These are phyloP conservation scores for Naganishia onofrii DNA, from an alignment of 768 basidiomycete genomes.

Conservation along the genomic window DNA sequence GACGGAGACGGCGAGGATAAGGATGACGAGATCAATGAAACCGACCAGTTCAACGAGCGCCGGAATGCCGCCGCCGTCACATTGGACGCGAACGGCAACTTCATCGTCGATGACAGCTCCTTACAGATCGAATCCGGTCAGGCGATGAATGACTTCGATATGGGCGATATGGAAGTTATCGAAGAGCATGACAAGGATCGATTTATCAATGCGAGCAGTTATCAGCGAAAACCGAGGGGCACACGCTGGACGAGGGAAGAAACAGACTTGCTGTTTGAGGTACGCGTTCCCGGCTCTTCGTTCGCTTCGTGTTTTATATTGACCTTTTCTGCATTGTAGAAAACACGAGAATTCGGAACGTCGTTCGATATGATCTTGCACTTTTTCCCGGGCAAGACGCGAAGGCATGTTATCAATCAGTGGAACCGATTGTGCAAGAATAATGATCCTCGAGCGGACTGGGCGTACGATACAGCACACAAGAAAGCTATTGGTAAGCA, in stretches of 20 bases:
- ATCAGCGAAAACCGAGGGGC: conserved; percentile 25
- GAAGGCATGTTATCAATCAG: conserved; percentile 23
- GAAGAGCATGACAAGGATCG: conserved; percentile 22
- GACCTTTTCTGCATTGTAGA: neutral
- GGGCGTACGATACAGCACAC: conserved; percentile 13
- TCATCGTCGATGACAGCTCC: neutral
- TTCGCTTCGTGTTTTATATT: neutral
- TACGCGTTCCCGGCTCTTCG: neutral
- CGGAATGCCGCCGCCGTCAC: neutral
- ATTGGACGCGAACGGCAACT: conserved; percentile 4
- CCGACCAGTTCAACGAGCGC: neutral
- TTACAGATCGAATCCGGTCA: conserved; percentile 20
- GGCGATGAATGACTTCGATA: conserved; percentile 21
- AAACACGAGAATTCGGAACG: conserved; percentile 29
- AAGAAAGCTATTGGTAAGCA: conserved; percentile 24
- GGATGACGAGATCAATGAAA: conserved; percentile 13
- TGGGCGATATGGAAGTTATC: conserved; percentile 12
- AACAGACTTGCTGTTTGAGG: conserved; percentile 26
- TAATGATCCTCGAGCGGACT: conserved; percentile 18
- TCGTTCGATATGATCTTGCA: conserved; percentile 28
- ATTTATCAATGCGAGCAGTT: conserved; percentile 24
- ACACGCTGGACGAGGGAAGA: conserved; percentile 26
- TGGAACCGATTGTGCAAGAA: conserved; percentile 15
- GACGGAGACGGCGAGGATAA: neutral
- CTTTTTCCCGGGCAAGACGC: conserved; percentile 24